phyloP scores from a whole-genome alignment of 2,329 filamentous ascomycete genomes.

The Cordyceps cicadae region DNA sequence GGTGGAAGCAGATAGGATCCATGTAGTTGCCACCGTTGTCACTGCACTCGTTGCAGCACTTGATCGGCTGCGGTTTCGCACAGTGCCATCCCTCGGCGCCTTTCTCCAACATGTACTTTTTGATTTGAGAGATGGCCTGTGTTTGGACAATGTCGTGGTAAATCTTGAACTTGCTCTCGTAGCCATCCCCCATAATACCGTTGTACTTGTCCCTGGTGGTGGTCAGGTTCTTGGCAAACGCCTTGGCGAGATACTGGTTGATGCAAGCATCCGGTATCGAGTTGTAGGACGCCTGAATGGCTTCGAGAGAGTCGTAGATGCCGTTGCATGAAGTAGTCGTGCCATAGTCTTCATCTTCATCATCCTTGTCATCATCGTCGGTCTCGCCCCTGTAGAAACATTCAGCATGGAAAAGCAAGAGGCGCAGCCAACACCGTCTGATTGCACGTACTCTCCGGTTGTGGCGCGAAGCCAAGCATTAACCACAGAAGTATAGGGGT shows the following conservation, averaged over 20 bases:
- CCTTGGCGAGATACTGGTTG: not conserved
- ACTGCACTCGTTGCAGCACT: not conserved
- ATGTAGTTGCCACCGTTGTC: not conserved
- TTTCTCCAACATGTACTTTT: slow-evolving; percentile 5
- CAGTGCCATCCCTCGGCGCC: not conserved
- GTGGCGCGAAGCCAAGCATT: slow-evolving; percentile 13
- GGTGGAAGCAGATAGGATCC: not conserved
- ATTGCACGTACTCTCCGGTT: slow-evolving; percentile 6
- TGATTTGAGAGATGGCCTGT: not conserved
- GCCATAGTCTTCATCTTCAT: not conserved
- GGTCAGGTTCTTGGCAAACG: not conserved
- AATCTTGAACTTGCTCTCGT: not conserved
- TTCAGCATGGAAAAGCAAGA: not conserved
- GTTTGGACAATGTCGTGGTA: not conserved
- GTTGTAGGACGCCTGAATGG: not conserved
- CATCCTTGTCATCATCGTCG: not conserved
- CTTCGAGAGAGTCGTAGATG: not conserved
- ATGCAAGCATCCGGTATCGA: not conserved
- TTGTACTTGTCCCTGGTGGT: not conserved
- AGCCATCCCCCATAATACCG: not conserved
- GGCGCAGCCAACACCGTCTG: not conserved
- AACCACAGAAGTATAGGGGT: slow-evolving; percentile 11
- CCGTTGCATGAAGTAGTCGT: not conserved
- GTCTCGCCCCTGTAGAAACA: not conserved
- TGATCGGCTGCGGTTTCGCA: not conserved